phyloP scores from a whole-genome alignment of 2,329 filamentous ascomycete species.

The Paecilomyces formosus region DNA sequence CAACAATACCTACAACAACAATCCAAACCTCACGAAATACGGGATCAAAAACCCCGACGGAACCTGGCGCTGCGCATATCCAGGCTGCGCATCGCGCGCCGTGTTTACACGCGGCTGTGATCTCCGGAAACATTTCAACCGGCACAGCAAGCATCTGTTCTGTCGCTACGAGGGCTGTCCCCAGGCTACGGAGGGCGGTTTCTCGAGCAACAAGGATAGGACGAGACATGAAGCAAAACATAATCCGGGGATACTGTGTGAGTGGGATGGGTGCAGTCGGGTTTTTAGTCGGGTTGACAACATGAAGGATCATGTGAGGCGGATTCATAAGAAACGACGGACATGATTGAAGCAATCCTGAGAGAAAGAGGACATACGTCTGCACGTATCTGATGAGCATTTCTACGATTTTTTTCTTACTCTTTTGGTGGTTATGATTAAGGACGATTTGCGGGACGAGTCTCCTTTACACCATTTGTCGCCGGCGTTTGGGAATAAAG shows the following conservation, averaged over 20 bases:
- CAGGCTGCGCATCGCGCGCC: conserved; percentile 52
- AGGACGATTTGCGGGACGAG: not conserved
- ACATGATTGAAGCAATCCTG: not conserved
- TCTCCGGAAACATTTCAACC: conserved; percentile 55
- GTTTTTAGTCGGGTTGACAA: conserved; percentile 57
- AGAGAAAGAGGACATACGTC: not conserved
- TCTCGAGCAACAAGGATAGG: conserved; percentile 57
- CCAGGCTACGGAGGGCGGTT: conserved; percentile 49
- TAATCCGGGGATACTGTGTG: conserved; percentile 52
- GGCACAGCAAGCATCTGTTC: conserved; percentile 55
- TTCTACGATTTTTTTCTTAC: not conserved
- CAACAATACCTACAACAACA: too few relatives aligned
- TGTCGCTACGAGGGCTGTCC: conserved; percentile 53
- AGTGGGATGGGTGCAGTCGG: conserved; percentile 50
- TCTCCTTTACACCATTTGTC: not conserved
- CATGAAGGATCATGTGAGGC: conserved; percentile 46
- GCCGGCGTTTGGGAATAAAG: not conserved
- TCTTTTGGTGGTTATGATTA: not conserved
- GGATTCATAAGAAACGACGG: conserved; percentile 30
- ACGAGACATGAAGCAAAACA: conserved; percentile 57
- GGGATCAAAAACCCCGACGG: conserved; percentile 23
- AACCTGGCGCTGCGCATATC: conserved; percentile 53
- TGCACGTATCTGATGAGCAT: too few relatives aligned
- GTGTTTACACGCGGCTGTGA: conserved; percentile 54
- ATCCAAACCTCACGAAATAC: conserved; percentile 13